These are phyloP conservation scores for Teratosphaeria destructans DNA, from an alignment of 2,329 filamentous ascomycete genomes.

Conservation along the genomic window DNA sequence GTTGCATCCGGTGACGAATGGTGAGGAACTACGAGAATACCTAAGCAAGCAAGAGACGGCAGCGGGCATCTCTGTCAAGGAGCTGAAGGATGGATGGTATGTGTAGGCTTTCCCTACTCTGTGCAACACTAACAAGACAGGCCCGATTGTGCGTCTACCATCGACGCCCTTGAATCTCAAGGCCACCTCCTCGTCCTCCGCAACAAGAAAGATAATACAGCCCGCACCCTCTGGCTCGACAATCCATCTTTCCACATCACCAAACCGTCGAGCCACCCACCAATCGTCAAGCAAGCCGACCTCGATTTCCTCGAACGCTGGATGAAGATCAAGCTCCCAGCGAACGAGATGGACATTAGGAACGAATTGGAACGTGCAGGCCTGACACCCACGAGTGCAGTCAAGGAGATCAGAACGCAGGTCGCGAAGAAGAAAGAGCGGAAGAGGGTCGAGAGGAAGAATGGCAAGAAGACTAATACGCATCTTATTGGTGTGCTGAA, in stretches of 20 bases:
- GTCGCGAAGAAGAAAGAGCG: conserved; percentile 53
- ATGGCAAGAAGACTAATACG: conserved; percentile 74
- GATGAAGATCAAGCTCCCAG: conserved; percentile 68
- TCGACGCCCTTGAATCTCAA: conserved; percentile 66
- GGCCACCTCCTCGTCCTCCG: conserved; percentile 76
- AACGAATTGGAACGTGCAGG: conserved; percentile 66
- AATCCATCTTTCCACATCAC: conserved; percentile 48
- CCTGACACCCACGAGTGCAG: conserved; percentile 74
- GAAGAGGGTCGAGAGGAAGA: conserved; percentile 62
- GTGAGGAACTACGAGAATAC: conserved; percentile 66
- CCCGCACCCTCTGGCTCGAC: conserved; percentile 81
- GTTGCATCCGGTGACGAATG: conserved; percentile 69
- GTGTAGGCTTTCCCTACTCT: neutral
- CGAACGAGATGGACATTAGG: conserved; percentile 60
- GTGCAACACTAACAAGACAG: neutral
- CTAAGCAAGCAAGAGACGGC: conserved; percentile 75
- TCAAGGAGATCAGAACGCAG: conserved; percentile 46
- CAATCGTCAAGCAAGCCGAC: conserved; percentile 44
- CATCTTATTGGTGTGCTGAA: conserved; percentile 78
- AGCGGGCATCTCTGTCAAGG: conserved; percentile 71
- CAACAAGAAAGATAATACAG: conserved; percentile 83
- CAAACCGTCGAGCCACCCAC: conserved; percentile 26
- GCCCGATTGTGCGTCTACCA: conserved; percentile 65
- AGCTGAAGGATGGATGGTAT: conserved; percentile 87
- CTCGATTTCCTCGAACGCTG: conserved; percentile 75